Evolutionary conservation across 2,329 filamentous ascomycete genomes (phyloP).

Genomic region (Cytospora mali): DNA sequence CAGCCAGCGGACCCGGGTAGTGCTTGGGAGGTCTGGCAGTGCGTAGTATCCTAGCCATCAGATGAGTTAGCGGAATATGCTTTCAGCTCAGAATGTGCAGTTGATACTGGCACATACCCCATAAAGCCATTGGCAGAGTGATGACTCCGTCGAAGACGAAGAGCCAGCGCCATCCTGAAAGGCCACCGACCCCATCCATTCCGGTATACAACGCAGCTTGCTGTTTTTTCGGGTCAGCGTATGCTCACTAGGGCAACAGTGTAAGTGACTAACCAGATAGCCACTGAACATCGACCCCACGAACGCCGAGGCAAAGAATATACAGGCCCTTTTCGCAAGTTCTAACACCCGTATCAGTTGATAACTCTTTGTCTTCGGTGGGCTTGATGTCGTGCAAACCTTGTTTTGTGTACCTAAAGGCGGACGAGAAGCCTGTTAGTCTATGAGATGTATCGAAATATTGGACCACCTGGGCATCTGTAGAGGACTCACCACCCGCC

Average conservation of each 20-base stretch:
- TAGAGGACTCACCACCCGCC: constrained; percentile 20
- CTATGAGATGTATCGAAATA: not conserved
- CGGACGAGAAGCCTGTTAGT: not conserved
- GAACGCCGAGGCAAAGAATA: constrained; percentile 28
- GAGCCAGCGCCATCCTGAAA: constrained; percentile 36
- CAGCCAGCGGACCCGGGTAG: constrained; percentile 34
- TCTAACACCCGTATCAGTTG: not conserved
- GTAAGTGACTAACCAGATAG: constrained; percentile 16
- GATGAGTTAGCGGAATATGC: not conserved
- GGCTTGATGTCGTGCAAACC: not conserved
- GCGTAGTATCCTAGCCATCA: constrained; percentile 27
- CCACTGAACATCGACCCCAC: constrained; percentile 28
- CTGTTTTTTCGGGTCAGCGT: constrained; percentile 1
- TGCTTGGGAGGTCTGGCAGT: constrained; percentile 32
- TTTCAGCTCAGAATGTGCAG: rapidly evolving
- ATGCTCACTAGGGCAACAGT: no score
- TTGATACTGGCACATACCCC: constrained; percentile 17
- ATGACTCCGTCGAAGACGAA: constrained; percentile 37
- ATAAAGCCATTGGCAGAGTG: constrained; percentile 37
- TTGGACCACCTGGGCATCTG: not conserved
- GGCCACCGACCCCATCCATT: constrained; percentile 32
- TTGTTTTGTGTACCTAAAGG: constrained; percentile 23
- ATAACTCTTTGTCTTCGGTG: no score
- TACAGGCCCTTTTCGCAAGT: constrained; percentile 27
- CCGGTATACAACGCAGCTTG: constrained; percentile 34